Evolutionary conservation across 352 stramenopile species (phyloP).

Genomic region (Phytophthora melonis): DNA sequence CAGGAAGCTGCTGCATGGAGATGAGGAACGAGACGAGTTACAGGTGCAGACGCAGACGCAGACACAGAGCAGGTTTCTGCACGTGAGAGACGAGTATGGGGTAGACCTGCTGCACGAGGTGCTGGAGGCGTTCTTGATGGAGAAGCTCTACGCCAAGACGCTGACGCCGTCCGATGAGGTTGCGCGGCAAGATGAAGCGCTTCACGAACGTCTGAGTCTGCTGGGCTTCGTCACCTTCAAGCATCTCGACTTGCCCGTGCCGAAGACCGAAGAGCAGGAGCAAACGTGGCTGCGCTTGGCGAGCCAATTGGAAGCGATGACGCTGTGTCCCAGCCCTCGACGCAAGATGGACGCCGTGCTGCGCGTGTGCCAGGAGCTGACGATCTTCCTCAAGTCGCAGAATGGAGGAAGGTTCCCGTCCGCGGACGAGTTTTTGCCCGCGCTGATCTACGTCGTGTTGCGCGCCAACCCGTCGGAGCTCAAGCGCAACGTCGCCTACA

Average conservation of each 20-base stretch:
- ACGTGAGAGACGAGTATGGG: slow-evolving; percentile 47
- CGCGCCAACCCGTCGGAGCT: slow-evolving; percentile 83
- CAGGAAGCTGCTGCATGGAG: slow-evolving; percentile 34
- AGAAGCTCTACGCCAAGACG: slow-evolving; percentile 84
- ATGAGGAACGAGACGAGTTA: slow-evolving; percentile 6
- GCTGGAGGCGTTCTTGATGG: slow-evolving; percentile 91
- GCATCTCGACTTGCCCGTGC: slow-evolving; percentile 86
- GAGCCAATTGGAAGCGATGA: slow-evolving; percentile 54
- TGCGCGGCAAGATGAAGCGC: slow-evolving; percentile 60
- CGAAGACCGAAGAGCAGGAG: slow-evolving; percentile 41
- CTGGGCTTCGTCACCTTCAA: slow-evolving; percentile 85
- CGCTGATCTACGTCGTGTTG: slow-evolving; percentile 92
- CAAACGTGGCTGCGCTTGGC: slow-evolving; percentile 56
- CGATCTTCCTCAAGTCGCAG: slow-evolving; percentile 63
- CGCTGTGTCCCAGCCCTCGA: slow-evolving; percentile 66
- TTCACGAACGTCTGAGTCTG: slow-evolving; percentile 71
- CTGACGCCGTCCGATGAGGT: slow-evolving; percentile 62
- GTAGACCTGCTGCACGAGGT: slow-evolving; percentile 69
- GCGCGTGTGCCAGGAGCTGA: slow-evolving; percentile 78
- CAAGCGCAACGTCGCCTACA: slow-evolving; percentile 89
- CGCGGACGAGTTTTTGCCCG: slow-evolving; percentile 93
- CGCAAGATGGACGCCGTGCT: slow-evolving; percentile 90
- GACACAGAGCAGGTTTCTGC: slow-evolving; percentile 32
- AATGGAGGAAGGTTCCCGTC: slow-evolving; percentile 70
- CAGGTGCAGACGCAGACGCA: background rate